phyloP scores from a whole-genome alignment of 495 filamentous ascomycete genomes.

The Choiromyces venosus region DNA sequence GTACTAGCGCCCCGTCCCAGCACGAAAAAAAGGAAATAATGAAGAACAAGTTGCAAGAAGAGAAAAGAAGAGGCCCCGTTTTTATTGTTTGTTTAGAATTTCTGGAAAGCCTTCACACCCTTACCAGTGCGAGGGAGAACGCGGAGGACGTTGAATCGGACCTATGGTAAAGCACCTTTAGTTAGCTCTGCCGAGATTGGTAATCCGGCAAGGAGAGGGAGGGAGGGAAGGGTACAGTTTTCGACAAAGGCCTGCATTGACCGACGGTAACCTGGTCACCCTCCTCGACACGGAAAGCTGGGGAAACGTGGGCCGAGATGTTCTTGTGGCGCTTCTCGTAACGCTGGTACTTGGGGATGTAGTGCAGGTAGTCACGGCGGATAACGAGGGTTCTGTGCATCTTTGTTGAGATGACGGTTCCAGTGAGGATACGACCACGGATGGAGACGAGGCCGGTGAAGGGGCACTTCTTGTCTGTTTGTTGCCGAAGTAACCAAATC shows the following conservation, averaged over 20 bases:
- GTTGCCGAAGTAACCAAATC: not conserved
- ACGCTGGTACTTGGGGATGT: slow-evolving; percentile 95
- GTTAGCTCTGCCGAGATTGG: not conserved
- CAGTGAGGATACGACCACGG: slow-evolving; percentile 98
- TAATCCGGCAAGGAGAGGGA: not conserved
- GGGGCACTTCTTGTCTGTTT: slow-evolving; percentile 98
- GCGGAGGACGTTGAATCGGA: slow-evolving; percentile 98
- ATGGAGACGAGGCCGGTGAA: slow-evolving; percentile 97
- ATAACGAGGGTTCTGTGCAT: slow-evolving; percentile 99
- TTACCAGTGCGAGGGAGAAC: slow-evolving; percentile 95
- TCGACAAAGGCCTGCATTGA: slow-evolving; percentile 96
- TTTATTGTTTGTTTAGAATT: slow-evolving; percentile 67
- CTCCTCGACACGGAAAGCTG: slow-evolving; percentile 99
- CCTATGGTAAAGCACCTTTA: slow-evolving; percentile 50
- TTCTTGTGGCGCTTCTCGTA: slow-evolving; percentile 99
- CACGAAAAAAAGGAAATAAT: slow-evolving; percentile 8
- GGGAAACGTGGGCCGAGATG: slow-evolving; percentile 94
- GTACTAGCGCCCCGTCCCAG: not conserved
- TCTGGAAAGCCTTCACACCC: slow-evolving; percentile 92
- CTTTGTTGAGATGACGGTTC: slow-evolving; percentile 98
- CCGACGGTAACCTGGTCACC: slow-evolving; percentile 98
- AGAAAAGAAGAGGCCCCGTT: slow-evolving; percentile 5
- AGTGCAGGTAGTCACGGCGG: slow-evolving; percentile 99
- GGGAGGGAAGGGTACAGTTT: slow-evolving; percentile 70
- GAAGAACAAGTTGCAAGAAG: slow-evolving; percentile 12